phyloP scores from a whole-genome alignment of 2,329 filamentous ascomycete species.

The Clarireedia monteithiana region DNA sequence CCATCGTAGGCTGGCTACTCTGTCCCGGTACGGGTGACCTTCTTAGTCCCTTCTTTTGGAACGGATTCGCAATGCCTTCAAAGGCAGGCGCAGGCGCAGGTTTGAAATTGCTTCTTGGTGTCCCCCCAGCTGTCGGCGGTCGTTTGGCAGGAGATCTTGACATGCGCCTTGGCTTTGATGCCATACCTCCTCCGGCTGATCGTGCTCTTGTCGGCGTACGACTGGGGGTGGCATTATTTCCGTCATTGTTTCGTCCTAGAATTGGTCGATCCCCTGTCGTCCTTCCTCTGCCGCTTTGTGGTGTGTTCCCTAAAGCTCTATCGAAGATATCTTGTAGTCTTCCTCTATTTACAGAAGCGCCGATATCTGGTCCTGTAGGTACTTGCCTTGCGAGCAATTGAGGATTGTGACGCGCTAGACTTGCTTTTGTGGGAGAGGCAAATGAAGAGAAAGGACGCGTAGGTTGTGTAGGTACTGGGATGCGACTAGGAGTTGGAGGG shows the following conservation, averaged over 20 bases:
- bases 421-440: slow-evolving; percentile 59
- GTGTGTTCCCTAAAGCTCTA: slow-evolving; percentile 17
- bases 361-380: slow-evolving; percentile 25
- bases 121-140: slow-evolving; percentile 4
- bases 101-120: slow-evolving; percentile 7
- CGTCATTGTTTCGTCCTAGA: neutral
- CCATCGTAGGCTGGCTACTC: slow-evolving; percentile 1
- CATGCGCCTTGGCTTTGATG: slow-evolving; percentile 24
- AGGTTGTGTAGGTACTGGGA: slow-evolving; percentile 15
- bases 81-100: slow-evolving; percentile 6
- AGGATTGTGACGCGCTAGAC: slow-evolving; percentile 52
- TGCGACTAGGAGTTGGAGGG: slow-evolving; percentile 33
- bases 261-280: slow-evolving; percentile 13
- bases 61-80: slow-evolving; percentile 19
- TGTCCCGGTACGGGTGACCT: slow-evolving; percentile 16
- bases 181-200: slow-evolving; percentile 16
- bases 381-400: slow-evolving; percentile 42
- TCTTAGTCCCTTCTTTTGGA: slow-evolving; percentile 24
- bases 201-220: slow-evolving; percentile 10
- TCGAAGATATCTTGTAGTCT: slow-evolving; percentile 27
- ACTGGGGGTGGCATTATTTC: slow-evolving; percentile 6
- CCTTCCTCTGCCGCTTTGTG: slow-evolving; percentile 11
- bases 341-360: slow-evolving; percentile 26
- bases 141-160: slow-evolving; percentile 23
- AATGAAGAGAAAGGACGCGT: slow-evolving; percentile 43